A percentile compares a stretch with the other conserved stretches of the same genome.
phyloP scores from a whole-genome alignment of 1,284 basidiomycete genomes.

The Fomitopsis palustris region DNA sequence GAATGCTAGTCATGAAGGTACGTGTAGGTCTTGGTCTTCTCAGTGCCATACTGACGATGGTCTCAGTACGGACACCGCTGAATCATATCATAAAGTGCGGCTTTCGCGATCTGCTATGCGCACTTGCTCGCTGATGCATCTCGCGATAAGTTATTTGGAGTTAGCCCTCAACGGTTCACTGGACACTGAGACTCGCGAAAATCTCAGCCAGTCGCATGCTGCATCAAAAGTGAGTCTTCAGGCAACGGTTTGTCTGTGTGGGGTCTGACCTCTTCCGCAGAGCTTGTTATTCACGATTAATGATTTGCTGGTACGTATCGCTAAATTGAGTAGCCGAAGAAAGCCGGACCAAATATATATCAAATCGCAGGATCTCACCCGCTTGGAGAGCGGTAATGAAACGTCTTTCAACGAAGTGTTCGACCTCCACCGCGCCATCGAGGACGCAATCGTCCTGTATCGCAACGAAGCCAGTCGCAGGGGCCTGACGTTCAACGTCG shows the following conservation, averaged over 20 bases:
- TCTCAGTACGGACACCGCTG: conserved; percentile 64
- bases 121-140: conserved; percentile 2
- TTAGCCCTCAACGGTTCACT: conserved; percentile 80
- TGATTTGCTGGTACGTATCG: conserved; percentile 60
- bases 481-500: conserved; percentile 61
- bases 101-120: not conserved
- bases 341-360: conserved; percentile 11
- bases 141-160: conserved; percentile 67
- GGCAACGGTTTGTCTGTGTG: not conserved
- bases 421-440: conserved; percentile 64
- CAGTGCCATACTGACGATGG: not conserved
- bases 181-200: conserved; percentile 77
- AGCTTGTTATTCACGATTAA: conserved; percentile 82
- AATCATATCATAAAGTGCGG: conserved; percentile 74
- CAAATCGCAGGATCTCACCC: conserved; percentile 65
- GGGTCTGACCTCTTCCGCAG: conserved; percentile 26
- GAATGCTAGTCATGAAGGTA: conserved; percentile 89
- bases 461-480: conserved; percentile 69
- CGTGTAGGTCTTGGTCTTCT: conserved; percentile 11
- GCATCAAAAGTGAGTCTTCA: conserved; percentile 64
- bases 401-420: conserved; percentile 84
- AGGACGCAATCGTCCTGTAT: conserved; percentile 66
- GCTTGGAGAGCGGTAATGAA: conserved; percentile 78
- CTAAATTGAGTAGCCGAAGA: not conserved
- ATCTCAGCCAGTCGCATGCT: conserved; percentile 75